Evolutionary conservation across 2,329 filamentous ascomycete genomes (phyloP), one percentile per base, ranked within the genome.

Genomic region (Trichoderma gracile): DNA sequence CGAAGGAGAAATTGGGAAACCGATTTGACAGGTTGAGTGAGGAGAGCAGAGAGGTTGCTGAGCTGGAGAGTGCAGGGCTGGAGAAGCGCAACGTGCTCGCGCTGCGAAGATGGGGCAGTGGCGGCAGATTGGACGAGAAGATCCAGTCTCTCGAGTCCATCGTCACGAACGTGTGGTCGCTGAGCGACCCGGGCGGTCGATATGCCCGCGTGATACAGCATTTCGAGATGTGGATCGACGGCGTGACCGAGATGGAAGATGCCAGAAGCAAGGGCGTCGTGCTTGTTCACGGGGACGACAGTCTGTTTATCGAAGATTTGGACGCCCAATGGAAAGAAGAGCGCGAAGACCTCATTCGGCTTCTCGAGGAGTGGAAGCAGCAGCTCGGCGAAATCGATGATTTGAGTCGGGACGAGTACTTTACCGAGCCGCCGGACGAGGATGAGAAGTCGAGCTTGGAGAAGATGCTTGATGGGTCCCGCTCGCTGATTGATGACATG

Each of bases 191-290:
- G 0, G 82, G 80, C 2, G 86, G 85, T 3, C 81, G 83, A 67
- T 87, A 88, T 68, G 78, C 79, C 14, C 79, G 84, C 21, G 76
- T 85, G 0, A 81, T 86, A 33, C 74, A 79, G 63, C 79, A 77
- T 45, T 90, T 90, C 69, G 86, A 89, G 73, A 77, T 74, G 56
- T 90, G 88, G 87, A 77, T 81, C 8, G 77, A 78, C 10, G 73
- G 74, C 60, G 80, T 80, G 70, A 77, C 77, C 17, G 78, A 78
- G n/a, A 78, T 84, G 30, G 75, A 83, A 47, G 76, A 78, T 30
- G 78, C 79, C 25, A 78, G 83, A 58, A 68, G 71, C 30, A 73
- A 75, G 9, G 77, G 77, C 53, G 72, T n/a, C 12, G 73, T 74
- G 7, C 67, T 75, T 4, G 65, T 78, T 0, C 70, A 78, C 15